phyloP scores from a whole-genome alignment of 1,284 basidiomycete species.

The Hemileia vastatrix region DNA sequence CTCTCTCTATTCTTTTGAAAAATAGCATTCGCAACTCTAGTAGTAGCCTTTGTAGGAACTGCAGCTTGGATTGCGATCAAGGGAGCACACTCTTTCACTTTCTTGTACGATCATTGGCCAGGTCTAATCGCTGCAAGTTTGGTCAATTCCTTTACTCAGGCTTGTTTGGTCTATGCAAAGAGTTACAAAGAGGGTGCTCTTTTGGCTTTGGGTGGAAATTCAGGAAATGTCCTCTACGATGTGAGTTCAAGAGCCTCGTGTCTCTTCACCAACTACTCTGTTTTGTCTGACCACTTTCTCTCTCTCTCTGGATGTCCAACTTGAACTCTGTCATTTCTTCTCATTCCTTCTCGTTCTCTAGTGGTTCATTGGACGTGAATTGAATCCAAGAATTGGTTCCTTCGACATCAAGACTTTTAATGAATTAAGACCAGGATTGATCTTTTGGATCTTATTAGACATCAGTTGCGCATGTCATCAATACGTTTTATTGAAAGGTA shows the following conservation, averaged over 20 bases:
- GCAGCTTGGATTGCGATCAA: slow-evolving; percentile 59
- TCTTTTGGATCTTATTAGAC: slow-evolving; percentile 85
- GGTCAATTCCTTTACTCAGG: slow-evolving; percentile 67
- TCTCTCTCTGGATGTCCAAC: too few species aligned
- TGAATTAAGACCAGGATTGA: slow-evolving; percentile 69
- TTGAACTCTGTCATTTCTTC: not conserved
- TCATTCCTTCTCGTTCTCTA: slow-evolving; percentile 41
- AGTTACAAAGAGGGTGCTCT: slow-evolving; percentile 59
- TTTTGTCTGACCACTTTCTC: not conserved
- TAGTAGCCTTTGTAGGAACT: slow-evolving; percentile 64
- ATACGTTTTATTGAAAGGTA: slow-evolving; percentile 60
- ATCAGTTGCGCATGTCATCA: slow-evolving; percentile 87
- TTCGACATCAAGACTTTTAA: slow-evolving; percentile 96
- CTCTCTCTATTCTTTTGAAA: slow-evolving; percentile 7
- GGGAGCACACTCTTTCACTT: slow-evolving; percentile 72
- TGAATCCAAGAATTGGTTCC: slow-evolving; percentile 74
- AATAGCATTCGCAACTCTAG: slow-evolving; percentile 75
- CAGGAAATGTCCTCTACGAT: slow-evolving; percentile 78
- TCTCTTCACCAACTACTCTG: not conserved
- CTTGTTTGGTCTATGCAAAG: slow-evolving; percentile 58
- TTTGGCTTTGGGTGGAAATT: slow-evolving; percentile 87
- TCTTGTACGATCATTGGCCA: slow-evolving; percentile 84
- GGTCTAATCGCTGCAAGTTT: slow-evolving; percentile 77
- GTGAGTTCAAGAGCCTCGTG: too few species aligned
- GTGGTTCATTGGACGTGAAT: slow-evolving; percentile 92